A percentile compares a stretch with the other conserved stretches of the same genome.
Conservation (phyloP, 495 filamentous ascomycete genomes). For the Aspergillus carlsbadensis region DNA sequence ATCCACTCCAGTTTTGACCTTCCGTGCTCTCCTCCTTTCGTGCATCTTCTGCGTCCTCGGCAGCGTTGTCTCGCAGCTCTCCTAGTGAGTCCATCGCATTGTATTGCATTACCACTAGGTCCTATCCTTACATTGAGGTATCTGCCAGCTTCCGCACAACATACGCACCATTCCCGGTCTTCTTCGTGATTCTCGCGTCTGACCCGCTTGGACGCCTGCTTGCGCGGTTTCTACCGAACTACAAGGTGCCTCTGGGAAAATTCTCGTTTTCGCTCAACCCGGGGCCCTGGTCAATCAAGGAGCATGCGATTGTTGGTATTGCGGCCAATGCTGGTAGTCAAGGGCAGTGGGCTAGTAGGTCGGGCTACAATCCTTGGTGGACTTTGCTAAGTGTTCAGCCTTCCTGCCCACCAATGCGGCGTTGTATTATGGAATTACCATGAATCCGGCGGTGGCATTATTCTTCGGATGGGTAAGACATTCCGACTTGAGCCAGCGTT, state of each 20-base stretch:
- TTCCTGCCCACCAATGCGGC: background rate
- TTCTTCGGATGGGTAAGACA: constrained; percentile 58
- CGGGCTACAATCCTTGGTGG: background rate
- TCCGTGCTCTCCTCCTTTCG: constrained; percentile 55
- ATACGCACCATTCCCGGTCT: constrained; percentile 54
- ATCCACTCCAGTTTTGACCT: constrained; percentile 50
- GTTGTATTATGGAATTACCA: constrained; percentile 44
- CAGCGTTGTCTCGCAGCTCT: constrained; percentile 54
- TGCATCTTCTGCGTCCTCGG: constrained; percentile 53
- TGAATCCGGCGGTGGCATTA: constrained; percentile 50
- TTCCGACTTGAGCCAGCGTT: constrained; percentile 42
- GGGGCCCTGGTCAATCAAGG: constrained; percentile 56
- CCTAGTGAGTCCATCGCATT: constrained; percentile 25
- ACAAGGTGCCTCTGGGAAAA: constrained; percentile 42
- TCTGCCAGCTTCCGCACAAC: constrained; percentile 45
- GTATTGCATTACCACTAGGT: too few relatives aligned
- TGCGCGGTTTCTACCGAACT: constrained; percentile 47
- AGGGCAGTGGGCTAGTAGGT: constrained; percentile 1
- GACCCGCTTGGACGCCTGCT: constrained; percentile 56
- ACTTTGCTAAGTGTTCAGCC: background rate
- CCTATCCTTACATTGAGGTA: too few relatives aligned
- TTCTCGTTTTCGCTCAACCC: constrained; percentile 54
- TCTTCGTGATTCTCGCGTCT: constrained; percentile 57
- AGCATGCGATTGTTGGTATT: constrained; percentile 51
- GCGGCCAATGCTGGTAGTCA: background rate